Evolutionary conservation across 441 rosid genomes (phyloP).

Genomic region (Croton setiger): DNA sequence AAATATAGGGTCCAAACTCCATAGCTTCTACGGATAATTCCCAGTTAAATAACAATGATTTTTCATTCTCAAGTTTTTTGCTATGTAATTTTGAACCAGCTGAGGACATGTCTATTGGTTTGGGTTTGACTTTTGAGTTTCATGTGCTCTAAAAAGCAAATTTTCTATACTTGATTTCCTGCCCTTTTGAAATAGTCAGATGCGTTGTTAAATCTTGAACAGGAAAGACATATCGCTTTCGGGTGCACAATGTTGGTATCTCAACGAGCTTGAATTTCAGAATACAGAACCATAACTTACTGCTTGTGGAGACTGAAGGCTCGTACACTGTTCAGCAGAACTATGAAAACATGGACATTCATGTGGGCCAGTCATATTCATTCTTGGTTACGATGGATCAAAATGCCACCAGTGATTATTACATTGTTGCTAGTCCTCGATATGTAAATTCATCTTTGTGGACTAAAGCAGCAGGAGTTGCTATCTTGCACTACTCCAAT

Average conservation of each 20-base stretch:
- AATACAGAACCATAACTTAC: slow-evolving; percentile 77
- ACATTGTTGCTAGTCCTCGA: slow-evolving; percentile 78
- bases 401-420: slow-evolving; percentile 73
- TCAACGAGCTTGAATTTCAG: slow-evolving; percentile 85
- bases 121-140: neutral
- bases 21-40: neutral
- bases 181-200: neutral
- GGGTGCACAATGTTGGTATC: slow-evolving; percentile 81
- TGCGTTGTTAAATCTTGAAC: slow-evolving; percentile 24
- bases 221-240: slow-evolving; percentile 78
- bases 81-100: neutral
- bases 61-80: neutral
- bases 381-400: slow-evolving; percentile 90
- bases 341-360: slow-evolving; percentile 76
- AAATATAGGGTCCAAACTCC: neutral
- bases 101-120: neutral
- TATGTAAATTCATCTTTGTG: slow-evolving; percentile 49
- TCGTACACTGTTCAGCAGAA: slow-evolving; percentile 81
- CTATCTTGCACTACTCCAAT: slow-evolving; percentile 76
- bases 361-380: slow-evolving; percentile 88
- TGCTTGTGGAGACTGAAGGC: slow-evolving; percentile 92
- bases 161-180: neutral
- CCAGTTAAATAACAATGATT: neutral
- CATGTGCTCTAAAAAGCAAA: neutral
- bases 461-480: slow-evolving; percentile 58